A percentile compares a stretch with the other conserved stretches of the same genome.
Conservation (phyloP, 169 alveolate genomes). For the Eimeria falciformis region DNA sequence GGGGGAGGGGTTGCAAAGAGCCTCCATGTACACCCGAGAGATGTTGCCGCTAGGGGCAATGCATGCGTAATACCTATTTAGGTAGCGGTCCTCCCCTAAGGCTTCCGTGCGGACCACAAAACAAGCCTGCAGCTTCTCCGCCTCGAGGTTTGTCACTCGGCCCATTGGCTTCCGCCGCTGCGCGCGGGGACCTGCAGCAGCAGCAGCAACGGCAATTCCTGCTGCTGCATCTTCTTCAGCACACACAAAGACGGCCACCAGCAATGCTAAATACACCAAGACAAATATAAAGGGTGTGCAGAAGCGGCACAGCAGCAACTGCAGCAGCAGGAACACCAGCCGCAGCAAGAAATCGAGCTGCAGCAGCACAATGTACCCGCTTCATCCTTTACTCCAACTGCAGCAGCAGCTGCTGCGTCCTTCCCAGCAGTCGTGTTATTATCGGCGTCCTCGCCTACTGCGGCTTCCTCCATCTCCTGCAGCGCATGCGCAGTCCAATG, state of each 20-base stretch:
- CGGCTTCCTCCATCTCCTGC: constrained; percentile 28
- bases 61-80: constrained; percentile 57
- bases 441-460: constrained; percentile 2
- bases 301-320: neutral
- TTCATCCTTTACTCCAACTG: neutral
- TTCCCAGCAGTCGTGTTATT: neutral
- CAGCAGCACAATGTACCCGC: constrained; percentile 8
- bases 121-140: constrained; percentile 53
- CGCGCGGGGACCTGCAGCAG: neutral
- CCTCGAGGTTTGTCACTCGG: constrained; percentile 59
- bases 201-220: neutral
- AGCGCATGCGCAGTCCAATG: neutral
- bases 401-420: constrained; percentile 35
- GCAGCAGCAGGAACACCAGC: neutral
- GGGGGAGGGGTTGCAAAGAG: constrained; percentile 28
- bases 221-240: constrained; percentile 21
- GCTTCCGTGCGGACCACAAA: constrained; percentile 50
- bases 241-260: neutral
- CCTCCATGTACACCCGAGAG: constrained; percentile 70
- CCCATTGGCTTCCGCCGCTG: constrained; percentile 74
- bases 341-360: neutral
- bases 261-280: neutral
- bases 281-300: neutral
- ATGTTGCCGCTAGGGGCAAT: constrained; percentile 31
- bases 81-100: constrained; percentile 62